Base-by-base conservation (phyloP, 768 basidiomycete species). In the Clavulina sp. region DNA sequence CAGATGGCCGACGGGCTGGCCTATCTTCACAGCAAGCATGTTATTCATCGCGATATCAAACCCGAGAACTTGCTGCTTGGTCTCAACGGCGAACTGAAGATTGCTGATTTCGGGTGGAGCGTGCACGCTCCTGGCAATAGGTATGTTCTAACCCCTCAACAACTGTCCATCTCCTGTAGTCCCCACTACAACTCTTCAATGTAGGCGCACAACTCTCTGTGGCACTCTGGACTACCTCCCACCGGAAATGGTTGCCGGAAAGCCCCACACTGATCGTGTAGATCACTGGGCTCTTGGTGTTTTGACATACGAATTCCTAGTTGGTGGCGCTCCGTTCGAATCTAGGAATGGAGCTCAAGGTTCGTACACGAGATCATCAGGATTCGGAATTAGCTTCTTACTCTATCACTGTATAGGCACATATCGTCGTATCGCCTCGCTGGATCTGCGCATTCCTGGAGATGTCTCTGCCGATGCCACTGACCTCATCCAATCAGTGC, bases 1-100 rank as follows among this genome's bases (percentile, higher is more conserved):
- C 95, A 97, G 63, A 96, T 99, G 93, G 84, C 92, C 6, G 93
- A 97, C 64, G 95, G 93, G 2, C 68, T 99, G 41, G 70, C 70
- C 7, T 99, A 99, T 63, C 73, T 97, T 18, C 95, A 99, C 62
- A 69, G 72, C 49, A 99, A 97, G 62, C 92, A 97, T 61, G 91
- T 99, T 61, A 99, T 97, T 48, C 95, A 99, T 64, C 78, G 95
- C 30, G 95, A 99, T 60, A 99, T 99, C 69, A 99, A 99, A 66
- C 95, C 95, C 0, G 93, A 99, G 68, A 99, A 99, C 64, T 66
- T 99, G 47, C 73, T 99, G 30, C 70, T 97, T 9, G 92, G 92
- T 7, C 76, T 97, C 60, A 88, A 91, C 58, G 93, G 93, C 36
- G 93, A 97, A 63, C 70, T 99, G 59, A 97, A 99, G 73, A 93